phyloP scores from a whole-genome alignment of 2,329 filamentous ascomycete genomes.

The Didymella exigua region DNA sequence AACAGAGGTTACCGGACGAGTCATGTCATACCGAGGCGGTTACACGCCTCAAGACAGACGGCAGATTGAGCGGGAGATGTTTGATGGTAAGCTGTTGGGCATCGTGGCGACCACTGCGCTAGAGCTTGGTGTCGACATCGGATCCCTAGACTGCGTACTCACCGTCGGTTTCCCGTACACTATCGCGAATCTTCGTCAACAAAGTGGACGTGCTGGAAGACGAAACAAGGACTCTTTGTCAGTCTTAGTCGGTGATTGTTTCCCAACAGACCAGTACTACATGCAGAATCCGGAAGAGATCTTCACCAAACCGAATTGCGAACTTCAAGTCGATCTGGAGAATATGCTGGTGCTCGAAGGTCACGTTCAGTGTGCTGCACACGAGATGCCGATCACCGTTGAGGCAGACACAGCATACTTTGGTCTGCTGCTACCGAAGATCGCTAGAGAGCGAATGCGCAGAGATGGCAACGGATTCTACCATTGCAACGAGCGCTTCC shows the following conservation, averaged over 20 bases:
- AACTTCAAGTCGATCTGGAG: slow-evolving; percentile 86
- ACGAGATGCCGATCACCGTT: slow-evolving; percentile 89
- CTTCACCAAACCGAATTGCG: slow-evolving; percentile 87
- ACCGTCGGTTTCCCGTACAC: slow-evolving; percentile 95
- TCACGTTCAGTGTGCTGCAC: slow-evolving; percentile 92
- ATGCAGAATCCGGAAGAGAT: slow-evolving; percentile 97
- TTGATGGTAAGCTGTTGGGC: slow-evolving; percentile 88
- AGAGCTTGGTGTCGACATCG: slow-evolving; percentile 94
- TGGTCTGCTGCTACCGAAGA: slow-evolving; percentile 70
- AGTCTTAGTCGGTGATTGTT: slow-evolving; percentile 85
- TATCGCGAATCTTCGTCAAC: slow-evolving; percentile 91
- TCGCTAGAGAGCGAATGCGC: slow-evolving; percentile 75
- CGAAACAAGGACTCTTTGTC: slow-evolving; percentile 93
- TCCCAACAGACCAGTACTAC: slow-evolving; percentile 91
- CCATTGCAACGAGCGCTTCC: slow-evolving; percentile 86
- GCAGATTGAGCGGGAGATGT: slow-evolving; percentile 93
- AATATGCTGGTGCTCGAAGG: slow-evolving; percentile 92
- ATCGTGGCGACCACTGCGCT: slow-evolving; percentile 93
- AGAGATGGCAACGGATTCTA: slow-evolving; percentile 81
- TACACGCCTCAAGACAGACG: slow-evolving; percentile 92
- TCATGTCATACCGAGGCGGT: slow-evolving; percentile 95
- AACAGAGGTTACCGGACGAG: slow-evolving; percentile 73
- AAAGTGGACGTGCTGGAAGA: slow-evolving; percentile 89
- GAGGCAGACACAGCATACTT: slow-evolving; percentile 80
- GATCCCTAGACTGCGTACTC: slow-evolving; percentile 88